Evolutionary conservation across 1,139 yeast species (phyloP), one percentile per base, ranked within the genome.

Genomic region (Pichia sp.): DNA sequence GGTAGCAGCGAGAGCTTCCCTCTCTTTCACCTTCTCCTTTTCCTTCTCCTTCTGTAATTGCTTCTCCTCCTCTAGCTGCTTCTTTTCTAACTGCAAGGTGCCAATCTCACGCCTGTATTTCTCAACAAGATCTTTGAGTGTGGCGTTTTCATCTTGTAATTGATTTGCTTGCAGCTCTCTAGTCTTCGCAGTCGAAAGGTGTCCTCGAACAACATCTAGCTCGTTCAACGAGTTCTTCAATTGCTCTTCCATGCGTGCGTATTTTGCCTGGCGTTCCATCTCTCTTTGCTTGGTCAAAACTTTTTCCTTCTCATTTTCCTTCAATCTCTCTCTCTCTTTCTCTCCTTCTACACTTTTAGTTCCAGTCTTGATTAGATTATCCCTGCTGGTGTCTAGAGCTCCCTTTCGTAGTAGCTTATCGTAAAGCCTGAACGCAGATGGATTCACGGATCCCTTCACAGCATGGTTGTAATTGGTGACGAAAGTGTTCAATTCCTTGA

Each of bases 391-490:
- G 4, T 18, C 19, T 10, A 22, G 19, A 26, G 23, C 25, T 14
- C 35, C 30, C 13, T 14, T 27, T 31, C 28, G 35, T 7, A 33
- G 33, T 15, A 40, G 20, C 22, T 33, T 28, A 24, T 42, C 41
- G 20, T 37, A 40, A 4, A 36, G 16, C 20, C 33, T 34, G 22
- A 41, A 39, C 26, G 33, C 27, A 6, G 32, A 18, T 5, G 18
- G 32, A 24, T 27, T 37, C 21, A 37, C 38, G 19, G 26, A 22
- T 6, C 41, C 43, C 3, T 39, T 46, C 14, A 40, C 24, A 12
- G 34, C 30, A 26, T 30, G 49, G n/a, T 59, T 59, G 37, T 62
- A 67, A 35, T 58, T 47, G 27, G 47, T 46, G 29, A 57, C 36
- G 34, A 55, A 58, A 25, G 35, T 44, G 3, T 48, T 45, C 17